Evolutionary conservation across 441 rosid species (phyloP).

Genomic region (Jatropha podagrica): DNA sequence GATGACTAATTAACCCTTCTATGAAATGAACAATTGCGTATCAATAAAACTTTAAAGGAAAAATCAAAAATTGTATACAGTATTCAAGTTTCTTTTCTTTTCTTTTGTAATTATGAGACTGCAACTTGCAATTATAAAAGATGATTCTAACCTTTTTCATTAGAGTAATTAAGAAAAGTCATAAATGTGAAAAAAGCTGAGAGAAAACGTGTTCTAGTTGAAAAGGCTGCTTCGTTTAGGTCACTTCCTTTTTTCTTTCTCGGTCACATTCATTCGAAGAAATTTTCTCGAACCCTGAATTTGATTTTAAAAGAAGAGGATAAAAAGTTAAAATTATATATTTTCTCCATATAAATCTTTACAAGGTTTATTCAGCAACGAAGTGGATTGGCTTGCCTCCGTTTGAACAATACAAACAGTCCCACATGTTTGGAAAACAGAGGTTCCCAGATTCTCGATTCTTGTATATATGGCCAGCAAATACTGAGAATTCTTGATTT

Average conservation of each 20-base stretch:
- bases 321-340: not conserved
- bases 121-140: not conserved
- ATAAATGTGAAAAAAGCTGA: not conserved
- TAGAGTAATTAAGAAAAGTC: not conserved
- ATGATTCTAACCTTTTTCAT: not conserved
- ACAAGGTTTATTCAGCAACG: not conserved
- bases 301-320: not conserved
- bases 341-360: not conserved
- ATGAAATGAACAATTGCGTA: not conserved
- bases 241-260: not conserved
- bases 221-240: not conserved
- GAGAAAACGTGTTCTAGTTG: constrained; percentile 13
- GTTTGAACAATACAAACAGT: not conserved
- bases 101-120: not conserved
- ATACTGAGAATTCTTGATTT: too few species aligned
- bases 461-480: not conserved
- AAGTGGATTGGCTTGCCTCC: not conserved
- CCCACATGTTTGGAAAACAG: not conserved
- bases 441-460: not conserved
- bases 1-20: not conserved
- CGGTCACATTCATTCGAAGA: not conserved
- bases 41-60: not conserved
- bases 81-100: not conserved
- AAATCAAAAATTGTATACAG: not conserved
- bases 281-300: not conserved